Percentiles rank a stretch among this genome's conserved stretches.
phyloP scores from a whole-genome alignment of 192 early-diverging fungal species.

The Rhizophagus clarus region DNA sequence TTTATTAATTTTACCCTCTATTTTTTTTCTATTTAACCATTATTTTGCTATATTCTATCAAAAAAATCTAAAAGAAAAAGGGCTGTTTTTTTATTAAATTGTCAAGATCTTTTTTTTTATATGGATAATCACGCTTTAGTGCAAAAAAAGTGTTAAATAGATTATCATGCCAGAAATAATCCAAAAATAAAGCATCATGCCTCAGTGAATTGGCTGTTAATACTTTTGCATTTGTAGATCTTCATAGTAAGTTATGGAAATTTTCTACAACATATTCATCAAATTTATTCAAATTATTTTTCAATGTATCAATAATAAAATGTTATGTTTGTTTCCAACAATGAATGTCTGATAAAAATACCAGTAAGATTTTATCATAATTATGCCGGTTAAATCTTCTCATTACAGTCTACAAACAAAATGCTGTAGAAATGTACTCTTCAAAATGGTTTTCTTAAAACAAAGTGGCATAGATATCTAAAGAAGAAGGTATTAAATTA shows the following conservation, averaged over 20 bases:
- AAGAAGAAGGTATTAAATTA: no score
- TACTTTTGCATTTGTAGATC: slow-evolving; percentile 12
- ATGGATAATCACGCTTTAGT: background rate
- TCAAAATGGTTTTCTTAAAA: no score
- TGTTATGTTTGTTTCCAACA: background rate
- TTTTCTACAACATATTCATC: no score
- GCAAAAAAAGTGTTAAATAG: background rate
- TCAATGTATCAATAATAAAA: slow-evolving; percentile 6
- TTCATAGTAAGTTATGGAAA: background rate
- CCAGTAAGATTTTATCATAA: slow-evolving; percentile 18
- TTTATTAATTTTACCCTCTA: background rate
- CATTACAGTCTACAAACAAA: no score
- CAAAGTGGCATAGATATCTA: no score
- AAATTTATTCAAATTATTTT: no score
- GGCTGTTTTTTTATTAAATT: background rate
- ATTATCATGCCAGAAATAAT: background rate
- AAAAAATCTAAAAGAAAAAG: slow-evolving; percentile 21
- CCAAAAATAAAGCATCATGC: slow-evolving; percentile 6
- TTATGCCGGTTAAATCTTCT: background rate
- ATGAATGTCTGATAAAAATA: no score
- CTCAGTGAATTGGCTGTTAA: background rate
- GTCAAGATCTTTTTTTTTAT: slow-evolving; percentile 21
- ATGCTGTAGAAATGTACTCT: no score
- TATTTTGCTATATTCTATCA: background rate
- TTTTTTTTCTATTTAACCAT: slow-evolving; percentile 2